A percentile compares a stretch with the other conserved stretches of the same genome.
Conservation (phyloP, 129 eudicot species). For the Lonicera japonica region DNA sequence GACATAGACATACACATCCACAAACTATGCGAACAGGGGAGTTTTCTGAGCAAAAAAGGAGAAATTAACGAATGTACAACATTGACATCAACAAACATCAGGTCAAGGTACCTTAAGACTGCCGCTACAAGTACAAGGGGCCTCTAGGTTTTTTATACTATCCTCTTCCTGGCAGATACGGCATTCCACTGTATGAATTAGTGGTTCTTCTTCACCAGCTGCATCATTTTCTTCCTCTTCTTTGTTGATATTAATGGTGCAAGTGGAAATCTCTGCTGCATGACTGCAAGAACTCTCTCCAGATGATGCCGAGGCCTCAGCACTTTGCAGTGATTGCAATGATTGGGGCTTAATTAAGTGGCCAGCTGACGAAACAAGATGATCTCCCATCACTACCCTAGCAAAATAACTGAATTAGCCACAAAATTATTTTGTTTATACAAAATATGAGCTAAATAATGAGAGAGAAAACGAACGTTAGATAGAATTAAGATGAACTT, state of each 20-base stretch:
- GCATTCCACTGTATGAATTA: conserved; percentile 26
- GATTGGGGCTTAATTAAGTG: conserved; percentile 25
- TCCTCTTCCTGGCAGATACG: conserved; percentile 43
- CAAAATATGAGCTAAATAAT: too few relatives aligned
- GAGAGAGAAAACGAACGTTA: too few relatives aligned
- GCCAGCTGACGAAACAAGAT: conserved; percentile 46
- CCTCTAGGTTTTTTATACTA: conserved; percentile 21
- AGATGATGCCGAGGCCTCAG: conserved; percentile 22
- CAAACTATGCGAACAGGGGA: background rate
- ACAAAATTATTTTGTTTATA: background rate
- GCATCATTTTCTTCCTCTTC: conserved; percentile 20
- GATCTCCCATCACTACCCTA: conserved; percentile 45
- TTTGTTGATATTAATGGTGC: conserved; percentile 20
- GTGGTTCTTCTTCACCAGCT: conserved; percentile 27
- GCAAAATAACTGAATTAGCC: background rate
- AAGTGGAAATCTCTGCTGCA: conserved; percentile 26
- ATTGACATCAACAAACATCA: background rate
- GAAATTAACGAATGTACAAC: background rate
- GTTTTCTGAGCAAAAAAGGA: background rate
- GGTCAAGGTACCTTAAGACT: conserved; percentile 26
- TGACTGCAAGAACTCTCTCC: conserved; percentile 34
- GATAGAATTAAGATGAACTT: background rate
- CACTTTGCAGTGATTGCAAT: conserved; percentile 24
- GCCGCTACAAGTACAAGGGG: conserved; percentile 29
- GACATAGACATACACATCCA: background rate